Evolutionary conservation across 208 protist species (phyloP).

Genomic region (Pavlovales sp.): DNA sequence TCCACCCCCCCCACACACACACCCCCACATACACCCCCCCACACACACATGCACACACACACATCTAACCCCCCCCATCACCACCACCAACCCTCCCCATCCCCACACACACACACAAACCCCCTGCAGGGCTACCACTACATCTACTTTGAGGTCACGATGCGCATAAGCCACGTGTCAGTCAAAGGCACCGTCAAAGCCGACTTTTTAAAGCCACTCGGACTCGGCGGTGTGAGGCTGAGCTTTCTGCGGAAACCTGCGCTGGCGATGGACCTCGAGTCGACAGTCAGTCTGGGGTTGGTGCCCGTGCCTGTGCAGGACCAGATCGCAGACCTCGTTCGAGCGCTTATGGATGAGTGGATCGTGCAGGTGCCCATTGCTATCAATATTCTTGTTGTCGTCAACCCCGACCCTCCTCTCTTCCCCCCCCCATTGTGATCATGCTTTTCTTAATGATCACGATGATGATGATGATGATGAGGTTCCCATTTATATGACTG

Average conservation of each 20-base stretch:
- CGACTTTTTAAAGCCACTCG: not conserved
- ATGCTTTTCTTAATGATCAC: no score
- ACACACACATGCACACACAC: no score
- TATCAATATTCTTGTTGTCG: no score
- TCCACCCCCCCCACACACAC: no score
- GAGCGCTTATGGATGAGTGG: not conserved
- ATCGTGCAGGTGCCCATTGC: not conserved
- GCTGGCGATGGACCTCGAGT: not conserved
- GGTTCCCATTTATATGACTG: no score
- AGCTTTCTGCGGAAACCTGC: not conserved
- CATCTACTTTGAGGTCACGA: not conserved
- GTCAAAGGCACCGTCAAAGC: not conserved
- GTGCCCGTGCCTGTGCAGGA: not conserved
- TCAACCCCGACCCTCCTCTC: no score
- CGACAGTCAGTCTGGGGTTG: not conserved
- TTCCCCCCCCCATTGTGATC: no score
- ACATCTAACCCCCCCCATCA: no score
- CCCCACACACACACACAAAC: no score
- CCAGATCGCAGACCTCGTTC: not conserved
- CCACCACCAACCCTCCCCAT: no score
- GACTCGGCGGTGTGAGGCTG: not conserved
- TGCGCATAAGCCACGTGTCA: not conserved
- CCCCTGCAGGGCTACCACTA: not conserved
- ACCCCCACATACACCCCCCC: no score
- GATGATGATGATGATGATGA: no score